Evolutionary conservation across 2,329 filamentous ascomycete genomes (phyloP).

Genomic region (Aspergillus eucalypticola): DNA sequence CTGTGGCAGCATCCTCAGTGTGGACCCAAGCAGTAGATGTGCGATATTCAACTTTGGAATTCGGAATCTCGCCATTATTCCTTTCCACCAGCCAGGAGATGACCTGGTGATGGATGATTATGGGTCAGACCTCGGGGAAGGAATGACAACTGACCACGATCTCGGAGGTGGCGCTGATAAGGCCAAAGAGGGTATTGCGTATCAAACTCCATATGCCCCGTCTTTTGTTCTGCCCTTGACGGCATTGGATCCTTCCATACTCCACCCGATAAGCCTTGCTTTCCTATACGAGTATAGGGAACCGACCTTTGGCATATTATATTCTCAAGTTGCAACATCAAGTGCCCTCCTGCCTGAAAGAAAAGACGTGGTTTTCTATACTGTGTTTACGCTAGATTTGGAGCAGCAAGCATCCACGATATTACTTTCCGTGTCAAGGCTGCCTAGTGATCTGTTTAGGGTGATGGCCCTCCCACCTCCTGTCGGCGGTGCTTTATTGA

Average conservation of each 20-base stretch:
- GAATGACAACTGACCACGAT: conserved; percentile 51
- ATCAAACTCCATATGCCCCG: conserved; percentile 72
- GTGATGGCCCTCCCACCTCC: conserved; percentile 81
- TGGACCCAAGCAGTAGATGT: conserved; percentile 89
- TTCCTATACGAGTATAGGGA: conserved; percentile 97
- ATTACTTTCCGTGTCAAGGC: conserved; percentile 77
- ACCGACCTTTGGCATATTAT: conserved; percentile 93
- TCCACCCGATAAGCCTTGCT: conserved; percentile 85
- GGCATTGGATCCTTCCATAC: conserved; percentile 79
- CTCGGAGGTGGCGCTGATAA: conserved; percentile 32
- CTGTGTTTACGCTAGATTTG: conserved; percentile 91
- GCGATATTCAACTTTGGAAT: conserved; percentile 90
- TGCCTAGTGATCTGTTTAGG: conserved; percentile 84
- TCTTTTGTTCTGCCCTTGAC: conserved; percentile 93
- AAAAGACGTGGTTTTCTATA: conserved; percentile 84
- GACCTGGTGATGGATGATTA: conserved; percentile 91
- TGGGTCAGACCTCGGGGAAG: conserved; percentile 77
- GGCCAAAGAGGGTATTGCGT: conserved; percentile 34
- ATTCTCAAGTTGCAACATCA: conserved; percentile 73
- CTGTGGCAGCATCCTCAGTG: conserved; percentile 77
- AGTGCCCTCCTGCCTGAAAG: conserved; percentile 70
- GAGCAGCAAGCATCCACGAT: conserved; percentile 92
- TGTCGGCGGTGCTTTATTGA: conserved; percentile 81
- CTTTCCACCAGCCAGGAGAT: conserved; percentile 82
- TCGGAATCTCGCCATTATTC: conserved; percentile 87